phyloP scores from a whole-genome alignment of 257 asterid genomes.

The Pogostemon cablin region DNA sequence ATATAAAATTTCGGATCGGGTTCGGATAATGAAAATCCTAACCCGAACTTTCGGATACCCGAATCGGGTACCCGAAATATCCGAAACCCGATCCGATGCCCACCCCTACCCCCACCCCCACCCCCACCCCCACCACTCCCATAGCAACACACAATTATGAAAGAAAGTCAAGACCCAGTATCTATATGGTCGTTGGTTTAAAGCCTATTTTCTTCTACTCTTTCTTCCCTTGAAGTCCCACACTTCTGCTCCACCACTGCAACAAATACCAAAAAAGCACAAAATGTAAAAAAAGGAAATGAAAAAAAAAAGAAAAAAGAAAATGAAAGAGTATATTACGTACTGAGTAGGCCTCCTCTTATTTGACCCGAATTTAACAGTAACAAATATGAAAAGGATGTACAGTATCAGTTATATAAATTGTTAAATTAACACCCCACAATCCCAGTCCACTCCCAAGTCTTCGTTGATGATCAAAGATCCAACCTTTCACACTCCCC shows the following conservation, averaged over 20 bases:
- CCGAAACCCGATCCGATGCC: no score
- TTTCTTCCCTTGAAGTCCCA: conserved; percentile 17
- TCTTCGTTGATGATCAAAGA: conserved; percentile 35
- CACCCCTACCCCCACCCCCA: no score
- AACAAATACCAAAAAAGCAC: not conserved
- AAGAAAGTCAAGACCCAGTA: conserved; percentile 22
- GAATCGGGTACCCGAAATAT: no score
- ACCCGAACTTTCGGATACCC: no score
- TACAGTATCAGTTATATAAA: not conserved
- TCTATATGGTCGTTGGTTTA: conserved; percentile 25
- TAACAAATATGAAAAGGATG: not conserved
- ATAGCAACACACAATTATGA: not conserved
- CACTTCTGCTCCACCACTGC: conserved; percentile 27
- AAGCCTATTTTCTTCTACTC: conserved; percentile 9
- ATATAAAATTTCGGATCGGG: no score
- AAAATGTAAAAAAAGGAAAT: not conserved
- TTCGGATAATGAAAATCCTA: no score
- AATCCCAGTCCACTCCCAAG: conserved; percentile 38
- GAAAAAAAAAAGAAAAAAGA: not conserved
- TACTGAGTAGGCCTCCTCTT: conserved; percentile 12
- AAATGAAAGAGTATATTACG: conserved; percentile 12
- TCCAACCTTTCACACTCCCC: conserved; percentile 34
- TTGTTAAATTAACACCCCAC: not conserved
- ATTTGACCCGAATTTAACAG: conserved; percentile 31
- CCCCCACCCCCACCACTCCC: not conserved